Base-by-base conservation (phyloP, 306 rosid genomes). In the Mimosa bimucronata region DNA sequence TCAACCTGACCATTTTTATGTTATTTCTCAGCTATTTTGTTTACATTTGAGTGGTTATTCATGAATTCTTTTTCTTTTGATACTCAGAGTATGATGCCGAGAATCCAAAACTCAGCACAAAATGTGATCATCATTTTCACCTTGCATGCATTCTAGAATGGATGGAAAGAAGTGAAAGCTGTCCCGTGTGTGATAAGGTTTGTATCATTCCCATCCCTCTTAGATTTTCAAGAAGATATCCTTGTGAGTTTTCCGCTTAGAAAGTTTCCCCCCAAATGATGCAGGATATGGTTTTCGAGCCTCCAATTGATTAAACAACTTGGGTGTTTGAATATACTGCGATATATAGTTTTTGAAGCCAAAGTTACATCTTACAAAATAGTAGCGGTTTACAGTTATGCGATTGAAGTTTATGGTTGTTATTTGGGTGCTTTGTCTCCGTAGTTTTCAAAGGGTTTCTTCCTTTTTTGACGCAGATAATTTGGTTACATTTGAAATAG, bases 81-180 rank as follows among this genome's bases (percentile, higher is more conserved):
- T 81, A 80, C 66, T 53, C 92, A 95, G 98, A 93, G 72, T 96
- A 93, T 67, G 97, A 93, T 58, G 83, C 46, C 1, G 94, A 91
- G 85, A 90, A 96, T 83, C 99, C 99, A 68, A 90, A 90, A 85
- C 83, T 91, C 30, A 38, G 44, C 75, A 85, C 94, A 75, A 88
- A 89, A 76, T 96, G 99, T 25, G 97, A 88, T 40, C 99, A 93
- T 88, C 88, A 92, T 82, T 95, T 90, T 86, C 99, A 95, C 90
- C 98, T 95, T 62, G 94, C 99, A 9, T 96, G 99, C 89, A 93
- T 93, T 91, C 91, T 96, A 50, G 97, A 91, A 82, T 96, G 99
- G 99, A 91, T 88, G 97, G 97, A 96, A 91, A 89, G 99, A 88
- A 93, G 97, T 86, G 93, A 89, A 66, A 82, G 70, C 57, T 96